Conservation (phyloP, 2,329 filamentous ascomycete species). For the Colletotrichum tamarilloi region DNA sequence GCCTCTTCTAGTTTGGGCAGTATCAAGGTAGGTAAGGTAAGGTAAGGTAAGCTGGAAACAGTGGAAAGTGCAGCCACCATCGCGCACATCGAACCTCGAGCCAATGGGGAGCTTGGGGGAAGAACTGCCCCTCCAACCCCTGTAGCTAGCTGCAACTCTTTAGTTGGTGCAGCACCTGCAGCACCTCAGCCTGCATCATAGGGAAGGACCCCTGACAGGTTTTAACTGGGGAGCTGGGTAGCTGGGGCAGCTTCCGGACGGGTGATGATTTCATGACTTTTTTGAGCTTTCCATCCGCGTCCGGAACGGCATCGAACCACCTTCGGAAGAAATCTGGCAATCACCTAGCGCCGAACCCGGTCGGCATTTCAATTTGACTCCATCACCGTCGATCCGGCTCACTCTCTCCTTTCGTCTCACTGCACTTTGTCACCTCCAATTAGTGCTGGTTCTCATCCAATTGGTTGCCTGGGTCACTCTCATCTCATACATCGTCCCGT, state of each 20-base stretch:
- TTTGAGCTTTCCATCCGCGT: slow-evolving; percentile 22
- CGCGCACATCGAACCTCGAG: background rate
- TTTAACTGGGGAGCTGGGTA: slow-evolving; percentile 21
- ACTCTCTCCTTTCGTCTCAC: slow-evolving; percentile 8
- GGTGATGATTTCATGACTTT: slow-evolving; percentile 36
- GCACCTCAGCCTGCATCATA: background rate
- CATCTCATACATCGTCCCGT: background rate
- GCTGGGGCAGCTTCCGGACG: slow-evolving; percentile 17
- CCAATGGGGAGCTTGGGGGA: slow-evolving; percentile 25
- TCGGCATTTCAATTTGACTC: background rate
- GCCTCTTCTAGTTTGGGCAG: background rate
- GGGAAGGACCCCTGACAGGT: slow-evolving; percentile 20
- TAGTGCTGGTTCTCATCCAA: background rate
- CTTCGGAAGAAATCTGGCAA: slow-evolving; percentile 14
- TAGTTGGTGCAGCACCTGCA: background rate
- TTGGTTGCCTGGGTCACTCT: background rate
- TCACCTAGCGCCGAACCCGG: slow-evolving; percentile 20
- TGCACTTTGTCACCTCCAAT: background rate
- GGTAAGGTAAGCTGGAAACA: background rate
- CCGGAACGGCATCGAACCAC: slow-evolving; percentile 31
- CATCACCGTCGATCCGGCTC: background rate
- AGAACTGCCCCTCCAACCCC: background rate
- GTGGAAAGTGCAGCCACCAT: background rate
- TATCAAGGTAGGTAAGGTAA: too few relatives aligned
- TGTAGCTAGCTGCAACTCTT: slow-evolving; percentile 10